These are phyloP conservation scores for Candida sojae DNA, from an alignment of 1,139 yeast genomes.

Conservation along the genomic window DNA sequence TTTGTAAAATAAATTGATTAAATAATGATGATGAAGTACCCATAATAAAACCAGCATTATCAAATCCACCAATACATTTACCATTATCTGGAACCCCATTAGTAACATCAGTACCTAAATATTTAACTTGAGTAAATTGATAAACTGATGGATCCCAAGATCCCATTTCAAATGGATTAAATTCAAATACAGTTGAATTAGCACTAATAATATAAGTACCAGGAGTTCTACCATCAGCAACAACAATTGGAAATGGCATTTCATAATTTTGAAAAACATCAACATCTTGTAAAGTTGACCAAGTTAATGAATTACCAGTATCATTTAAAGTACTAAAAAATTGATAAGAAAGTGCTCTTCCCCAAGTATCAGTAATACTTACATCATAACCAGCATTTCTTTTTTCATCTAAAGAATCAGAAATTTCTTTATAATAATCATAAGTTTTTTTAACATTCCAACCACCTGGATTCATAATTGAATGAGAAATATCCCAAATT, in stretches of 20 bases:
- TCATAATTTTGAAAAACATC: conserved; percentile 56
- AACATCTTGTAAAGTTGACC: conserved; percentile 59
- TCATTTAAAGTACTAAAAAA: conserved; percentile 57
- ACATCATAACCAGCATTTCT: conserved; percentile 74
- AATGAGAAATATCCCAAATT: conserved; percentile 71
- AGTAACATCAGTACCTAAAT: conserved; percentile 67
- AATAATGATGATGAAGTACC: conserved; percentile 85
- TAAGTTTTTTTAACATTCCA: conserved; percentile 58
- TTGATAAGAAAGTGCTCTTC: conserved; percentile 79
- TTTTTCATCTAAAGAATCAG: conserved; percentile 59
- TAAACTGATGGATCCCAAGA: conserved; percentile 82
- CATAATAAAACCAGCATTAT: conserved; percentile 80
- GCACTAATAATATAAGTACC: conserved; percentile 54
- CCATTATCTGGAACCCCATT: conserved; percentile 53
- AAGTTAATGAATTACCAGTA: conserved; percentile 65
- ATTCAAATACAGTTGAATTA: conserved; percentile 77
- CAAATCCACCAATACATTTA: conserved; percentile 67
- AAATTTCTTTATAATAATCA: conserved; percentile 55
- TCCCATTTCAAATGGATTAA: conserved; percentile 83
- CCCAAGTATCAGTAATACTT: conserved; percentile 91
- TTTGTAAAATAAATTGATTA: conserved; percentile 68
- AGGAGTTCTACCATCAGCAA: conserved; percentile 79
- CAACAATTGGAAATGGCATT: conserved; percentile 85
- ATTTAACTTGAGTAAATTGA: conserved; percentile 67
- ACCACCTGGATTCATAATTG: conserved; percentile 72